Base-by-base conservation (phyloP, 1,284 basidiomycete genomes). In the Tilletia walkeri region DNA sequence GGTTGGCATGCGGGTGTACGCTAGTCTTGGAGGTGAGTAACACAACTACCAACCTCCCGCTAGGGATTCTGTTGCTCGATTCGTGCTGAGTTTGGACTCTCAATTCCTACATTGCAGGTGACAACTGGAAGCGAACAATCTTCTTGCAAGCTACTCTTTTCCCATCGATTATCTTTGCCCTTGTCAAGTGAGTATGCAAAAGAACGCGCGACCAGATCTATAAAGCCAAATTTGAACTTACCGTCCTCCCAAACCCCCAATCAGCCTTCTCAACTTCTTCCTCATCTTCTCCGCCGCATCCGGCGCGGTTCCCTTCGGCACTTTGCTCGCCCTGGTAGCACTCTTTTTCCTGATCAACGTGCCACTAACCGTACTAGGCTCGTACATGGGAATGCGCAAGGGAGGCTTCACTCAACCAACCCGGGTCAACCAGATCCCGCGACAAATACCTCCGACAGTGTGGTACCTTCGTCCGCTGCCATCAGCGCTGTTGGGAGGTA, bases 341-440 rank as follows among this genome's bases (percentile, higher is more conserved):
- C 86, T 99, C n/a, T 99, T 95, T 95, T 96, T 94, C 84, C 90
- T 94, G 65, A 93, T 98, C 72, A 94, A 94, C 45, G 91, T 93
- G 0, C 95, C 95, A 0, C 86, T 89, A 5, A 86, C 85, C 4
- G 76, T 86, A 6, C 81, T 85, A 5, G 88, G 88, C 36, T 85
- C 87, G 63, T 85, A 92, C 84, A 89, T 90, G 74, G 95, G 95
- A 18, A 88, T 91, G 66, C 91, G 90, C 82, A 90, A 92, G 78
- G 95, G 95, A n/a, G 92, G 93, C 83, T 74, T 90, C 87, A 39
- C 85, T 93, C 76, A 94, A 80, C 94, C 94, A 6, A 92, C 95
- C 49, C 88, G 94, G 72, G 92, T 95, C 47, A 94, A 95, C 81
- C 90, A 90, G 70, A 99, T 98, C 75, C 95, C 95, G 12, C 75